phyloP scores from a whole-genome alignment of 208 protist species.

The Acanthamoeba healyi region DNA sequence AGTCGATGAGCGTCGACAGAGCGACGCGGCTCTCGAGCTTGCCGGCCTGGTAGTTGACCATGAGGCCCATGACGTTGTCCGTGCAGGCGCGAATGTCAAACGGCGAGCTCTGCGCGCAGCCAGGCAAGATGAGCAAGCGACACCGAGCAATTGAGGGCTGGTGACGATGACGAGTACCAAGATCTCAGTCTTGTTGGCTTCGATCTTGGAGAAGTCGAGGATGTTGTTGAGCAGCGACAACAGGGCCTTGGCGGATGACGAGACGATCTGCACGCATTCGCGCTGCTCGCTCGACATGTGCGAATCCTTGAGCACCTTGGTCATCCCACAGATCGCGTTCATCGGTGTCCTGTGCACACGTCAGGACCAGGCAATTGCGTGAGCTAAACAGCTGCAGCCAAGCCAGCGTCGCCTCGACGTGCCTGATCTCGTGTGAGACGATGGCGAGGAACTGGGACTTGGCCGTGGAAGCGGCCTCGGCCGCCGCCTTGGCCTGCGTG shows the following conservation, averaged over 20 bases:
- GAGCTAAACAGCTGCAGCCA: too few species aligned
- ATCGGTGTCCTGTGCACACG: conserved; percentile 74
- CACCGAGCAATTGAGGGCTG: too few species aligned
- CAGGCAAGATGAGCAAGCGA: too few species aligned
- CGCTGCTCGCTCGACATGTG: conserved; percentile 46
- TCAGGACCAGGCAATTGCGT: neutral
- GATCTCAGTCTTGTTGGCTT: conserved; percentile 76
- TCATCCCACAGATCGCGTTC: conserved; percentile 82
- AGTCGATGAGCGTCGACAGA: neutral
- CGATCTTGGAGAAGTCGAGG: conserved; percentile 84
- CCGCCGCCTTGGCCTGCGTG: conserved; percentile 45
- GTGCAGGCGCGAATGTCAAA: conserved; percentile 36
- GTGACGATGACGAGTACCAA: too few species aligned
- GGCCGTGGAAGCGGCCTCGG: conserved; percentile 72
- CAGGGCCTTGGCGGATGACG: conserved; percentile 73
- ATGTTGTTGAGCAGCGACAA: conserved; percentile 82
- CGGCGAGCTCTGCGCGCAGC: neutral
- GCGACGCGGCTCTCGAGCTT: neutral
- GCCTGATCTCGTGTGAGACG: conserved; percentile 78
- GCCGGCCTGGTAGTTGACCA: neutral
- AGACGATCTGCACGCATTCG: conserved; percentile 79
- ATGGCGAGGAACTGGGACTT: conserved; percentile 83
- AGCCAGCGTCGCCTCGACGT: too few species aligned
- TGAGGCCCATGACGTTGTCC: conserved; percentile 6
- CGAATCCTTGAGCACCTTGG: conserved; percentile 70